A percentile compares a stretch with the other conserved stretches of the same genome.
Conservation (phyloP, 768 basidiomycete genomes). For the Epithele typhae region DNA sequence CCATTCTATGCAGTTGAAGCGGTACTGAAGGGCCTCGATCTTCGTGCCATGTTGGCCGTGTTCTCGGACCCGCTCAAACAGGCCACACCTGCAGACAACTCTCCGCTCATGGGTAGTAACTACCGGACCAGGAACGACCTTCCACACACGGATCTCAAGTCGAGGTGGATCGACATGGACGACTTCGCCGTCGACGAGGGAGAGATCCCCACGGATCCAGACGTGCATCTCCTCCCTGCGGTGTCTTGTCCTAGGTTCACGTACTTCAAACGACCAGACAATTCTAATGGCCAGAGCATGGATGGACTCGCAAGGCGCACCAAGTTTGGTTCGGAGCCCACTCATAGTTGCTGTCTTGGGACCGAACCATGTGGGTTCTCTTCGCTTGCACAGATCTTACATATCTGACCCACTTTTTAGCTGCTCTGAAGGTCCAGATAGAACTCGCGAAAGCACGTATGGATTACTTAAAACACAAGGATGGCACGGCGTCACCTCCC, state of each 20-base stretch:
- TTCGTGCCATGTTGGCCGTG: constrained; percentile 73
- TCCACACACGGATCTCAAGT: constrained; percentile 37
- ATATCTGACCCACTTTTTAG: constrained; percentile 29
- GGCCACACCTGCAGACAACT: constrained; percentile 35
- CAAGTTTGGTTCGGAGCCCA: constrained; percentile 85
- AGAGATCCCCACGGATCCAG: constrained; percentile 54
- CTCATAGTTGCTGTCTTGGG: constrained; percentile 79
- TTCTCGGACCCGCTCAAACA: constrained; percentile 73
- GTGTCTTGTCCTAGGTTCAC: constrained; percentile 80
- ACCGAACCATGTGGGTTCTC: constrained; percentile 57
- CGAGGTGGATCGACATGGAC: constrained; percentile 70
- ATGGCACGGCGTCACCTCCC: not conserved
- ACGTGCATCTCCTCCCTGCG: constrained; percentile 64
- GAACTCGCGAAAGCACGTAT: constrained; percentile 36
- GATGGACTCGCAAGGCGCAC: constrained; percentile 42
- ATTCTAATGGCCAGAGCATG: constrained; percentile 35
- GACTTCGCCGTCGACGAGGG: constrained; percentile 73
- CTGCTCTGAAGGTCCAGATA: constrained; percentile 63
- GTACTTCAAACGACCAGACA: constrained; percentile 57
- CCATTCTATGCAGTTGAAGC: constrained; percentile 88
- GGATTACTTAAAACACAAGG: not conserved
- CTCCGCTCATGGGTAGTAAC: constrained; percentile 39
- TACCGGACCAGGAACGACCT: constrained; percentile 46
- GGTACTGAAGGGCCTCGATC: constrained; percentile 67
- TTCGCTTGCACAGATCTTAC: no score